Percentiles rank a stretch among this genome's conserved stretches.
These are phyloP conservation scores for Pestalotiopsis sp. DNA, from an alignment of 2,329 filamentous ascomycete species.

Conservation along the genomic window DNA sequence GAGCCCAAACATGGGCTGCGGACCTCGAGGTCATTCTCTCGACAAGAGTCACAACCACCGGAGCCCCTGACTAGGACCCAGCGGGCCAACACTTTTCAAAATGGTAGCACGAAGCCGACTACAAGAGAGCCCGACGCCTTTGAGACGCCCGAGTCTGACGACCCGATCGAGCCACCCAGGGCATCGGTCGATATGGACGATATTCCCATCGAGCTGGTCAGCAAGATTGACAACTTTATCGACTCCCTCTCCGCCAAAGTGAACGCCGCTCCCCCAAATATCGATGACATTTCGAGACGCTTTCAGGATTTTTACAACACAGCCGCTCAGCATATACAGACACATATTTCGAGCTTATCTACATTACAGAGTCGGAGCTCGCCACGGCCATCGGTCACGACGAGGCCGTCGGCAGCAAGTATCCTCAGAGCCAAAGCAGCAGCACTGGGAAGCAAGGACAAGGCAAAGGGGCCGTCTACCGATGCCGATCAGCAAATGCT, in stretches of 20 bases:
- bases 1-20: constrained; percentile 29
- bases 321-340: constrained; percentile 80
- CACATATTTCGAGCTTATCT: constrained; percentile 81
- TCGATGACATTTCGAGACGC: constrained; percentile 79
- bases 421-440: constrained; percentile 58
- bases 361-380: constrained; percentile 74
- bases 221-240: constrained; percentile 89
- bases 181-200: constrained; percentile 78
- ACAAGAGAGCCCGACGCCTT: constrained; percentile 45
- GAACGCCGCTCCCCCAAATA: constrained; percentile 79
- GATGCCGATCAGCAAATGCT: constrained; percentile 80
- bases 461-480: constrained; percentile 44
- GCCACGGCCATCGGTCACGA: constrained; percentile 55
- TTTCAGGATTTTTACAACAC: constrained; percentile 94
- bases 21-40: constrained; percentile 30
- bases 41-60: constrained; percentile 27
- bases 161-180: constrained; percentile 48
- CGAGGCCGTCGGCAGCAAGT: constrained; percentile 59
- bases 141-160: constrained; percentile 49
- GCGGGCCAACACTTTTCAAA: constrained; percentile 50
- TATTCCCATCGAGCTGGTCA: constrained; percentile 90
- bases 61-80: constrained; percentile 39
- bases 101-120: constrained; percentile 33
- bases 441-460: constrained; percentile 56
- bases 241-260: constrained; percentile 87